A percentile compares a stretch with the other conserved stretches of the same genome.
Conservation (phyloP, 495 filamentous ascomycete genomes). For the Aspergillus avenaceus region DNA sequence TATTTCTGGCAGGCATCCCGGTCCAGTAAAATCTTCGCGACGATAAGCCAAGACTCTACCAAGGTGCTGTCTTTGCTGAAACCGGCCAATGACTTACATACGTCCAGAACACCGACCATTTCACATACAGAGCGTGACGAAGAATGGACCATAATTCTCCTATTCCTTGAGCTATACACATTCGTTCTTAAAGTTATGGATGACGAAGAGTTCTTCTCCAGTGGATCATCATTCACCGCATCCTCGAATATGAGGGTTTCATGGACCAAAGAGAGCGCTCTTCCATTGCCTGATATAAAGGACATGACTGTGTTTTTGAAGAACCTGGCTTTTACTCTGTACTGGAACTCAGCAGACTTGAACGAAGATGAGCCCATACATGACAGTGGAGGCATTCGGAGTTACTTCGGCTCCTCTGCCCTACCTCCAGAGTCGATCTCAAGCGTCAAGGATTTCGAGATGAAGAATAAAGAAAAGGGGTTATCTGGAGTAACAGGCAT, state of each 20-base stretch:
- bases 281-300: conserved; percentile 67
- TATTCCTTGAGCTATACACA: conserved; percentile 92
- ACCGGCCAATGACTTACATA: conserved; percentile 21
- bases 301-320: conserved; percentile 82
- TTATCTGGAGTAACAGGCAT: conserved; percentile 64
- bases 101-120: conserved; percentile 10
- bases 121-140: conserved; percentile 45
- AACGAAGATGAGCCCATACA: conserved; percentile 47
- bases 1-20: conserved; percentile 84
- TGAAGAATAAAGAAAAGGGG: conserved; percentile 34
- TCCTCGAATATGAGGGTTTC: conserved; percentile 34
- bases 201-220: conserved; percentile 64
- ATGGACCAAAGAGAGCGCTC: conserved; percentile 60
- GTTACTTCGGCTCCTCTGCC: conserved; percentile 47
- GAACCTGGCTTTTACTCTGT: conserved; percentile 85
- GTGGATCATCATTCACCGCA: conserved; percentile 32
- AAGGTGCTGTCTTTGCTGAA: conserved; percentile 56
- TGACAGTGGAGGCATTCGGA: conserved; percentile 47
- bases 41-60: conserved; percentile 55
- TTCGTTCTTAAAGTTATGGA: conserved; percentile 90
- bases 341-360: conserved; percentile 74
- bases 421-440: conserved; percentile 19
- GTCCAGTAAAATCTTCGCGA: conserved; percentile 60
- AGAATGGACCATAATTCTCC: conserved; percentile 84
- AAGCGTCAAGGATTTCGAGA: conserved; percentile 30